Base-by-base conservation (phyloP, 208 protist genomes). In the Acanthamoeba castellanii region DNA sequence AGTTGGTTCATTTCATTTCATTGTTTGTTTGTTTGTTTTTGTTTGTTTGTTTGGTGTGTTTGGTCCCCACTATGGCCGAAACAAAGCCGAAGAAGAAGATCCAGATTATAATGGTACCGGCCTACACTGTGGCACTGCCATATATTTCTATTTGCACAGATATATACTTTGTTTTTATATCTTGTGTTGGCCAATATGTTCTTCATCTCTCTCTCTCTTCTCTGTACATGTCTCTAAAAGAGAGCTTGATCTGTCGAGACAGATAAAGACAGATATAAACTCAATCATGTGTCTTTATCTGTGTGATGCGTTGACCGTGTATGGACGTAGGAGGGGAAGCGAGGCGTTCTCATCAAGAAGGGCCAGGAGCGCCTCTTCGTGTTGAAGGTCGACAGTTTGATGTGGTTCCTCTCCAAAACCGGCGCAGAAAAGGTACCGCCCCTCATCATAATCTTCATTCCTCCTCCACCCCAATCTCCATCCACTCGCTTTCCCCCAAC, bases 381-480 rank as follows among this genome's bases (percentile, higher is more conserved):
- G 25, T 22, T 88, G n/a, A 88, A 88, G n/a, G 16, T 2, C 45
- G 81, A 88, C 52, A 88, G 81, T 30, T 59, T 88, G 45, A 61
- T 88, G 81, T 88, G 52, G 47, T 88, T 88, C 52, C 70, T 78
- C 37, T 78, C 70, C 70, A 78, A 78, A n/a, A 78, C 70, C 11
- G 70, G 70, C 70, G 22, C 70, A 20, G 70, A 78, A 45, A 78
- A 78, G 70, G 70, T 78, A 25, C 30, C 1, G 2, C n/a, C 18
- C 11, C 16, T 30, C 70, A 42, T 42, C 66, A 20, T 8, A 22
- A 61, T 16, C 11, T 16, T 57, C 52, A 57, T 16, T 57, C 16
- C 52, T 61, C 20, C 20, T 61, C 20, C 55, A 61, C 55, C 55
- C 5, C 20, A 61, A 25, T 61, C 20, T 61, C 16, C 11, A 1